A percentile compares a stretch with the other conserved stretches of the same genome.
Conservation (phyloP, 192 early-diverging fungal species). For the Chytriomyces sp. region DNA sequence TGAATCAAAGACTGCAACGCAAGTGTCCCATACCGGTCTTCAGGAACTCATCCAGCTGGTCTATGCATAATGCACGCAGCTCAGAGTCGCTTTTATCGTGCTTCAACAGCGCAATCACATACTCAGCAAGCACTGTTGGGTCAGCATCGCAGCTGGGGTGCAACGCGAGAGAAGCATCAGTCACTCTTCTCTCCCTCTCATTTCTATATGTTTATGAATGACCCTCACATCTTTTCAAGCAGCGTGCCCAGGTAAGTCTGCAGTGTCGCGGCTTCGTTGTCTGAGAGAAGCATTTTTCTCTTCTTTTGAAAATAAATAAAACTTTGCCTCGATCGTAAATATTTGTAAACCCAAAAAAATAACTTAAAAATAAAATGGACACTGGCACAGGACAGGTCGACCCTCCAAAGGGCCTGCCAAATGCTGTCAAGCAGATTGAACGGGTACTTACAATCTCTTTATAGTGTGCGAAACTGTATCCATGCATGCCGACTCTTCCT, state of each 20-base stretch:
- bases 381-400: too few relatives aligned
- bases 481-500: too few relatives aligned
- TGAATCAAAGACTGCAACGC: background rate
- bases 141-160: slow-evolving; percentile 57
- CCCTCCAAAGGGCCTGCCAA: too few relatives aligned
- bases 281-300: slow-evolving; percentile 22
- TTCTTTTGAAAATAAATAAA: background rate
- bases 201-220: background rate
- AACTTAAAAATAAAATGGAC: too few relatives aligned
- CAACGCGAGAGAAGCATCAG: background rate
- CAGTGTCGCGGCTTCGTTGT: slow-evolving; percentile 11
- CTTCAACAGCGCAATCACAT: slow-evolving; percentile 77
- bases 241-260: slow-evolving; percentile 3
- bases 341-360: too few relatives aligned
- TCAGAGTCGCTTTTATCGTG: slow-evolving; percentile 66
- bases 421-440: too few relatives aligned
- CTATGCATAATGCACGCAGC: slow-evolving; percentile 59
- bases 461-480: too few relatives aligned
- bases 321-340: too few relatives aligned
- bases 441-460: too few relatives aligned
- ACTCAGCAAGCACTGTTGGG: slow-evolving; percentile 77
- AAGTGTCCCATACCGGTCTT: slow-evolving; percentile 59
- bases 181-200: background rate
- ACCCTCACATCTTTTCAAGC: background rate
- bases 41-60: slow-evolving; percentile 81